Evolutionary conservation across 352 stramenopile genomes (phyloP).

Genomic region (Phytophthora ohioensis): DNA sequence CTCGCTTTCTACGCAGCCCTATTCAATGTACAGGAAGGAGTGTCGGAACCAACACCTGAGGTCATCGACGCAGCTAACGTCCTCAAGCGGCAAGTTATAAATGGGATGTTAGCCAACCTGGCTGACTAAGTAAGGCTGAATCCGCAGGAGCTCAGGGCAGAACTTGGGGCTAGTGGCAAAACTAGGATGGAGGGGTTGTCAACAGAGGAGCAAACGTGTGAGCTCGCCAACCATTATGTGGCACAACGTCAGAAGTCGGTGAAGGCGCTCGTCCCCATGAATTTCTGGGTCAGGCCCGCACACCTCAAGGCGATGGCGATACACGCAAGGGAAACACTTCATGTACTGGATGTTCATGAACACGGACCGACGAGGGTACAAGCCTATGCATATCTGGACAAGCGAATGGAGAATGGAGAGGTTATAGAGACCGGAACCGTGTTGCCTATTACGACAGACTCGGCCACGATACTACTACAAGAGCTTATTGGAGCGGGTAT

Average conservation of each 20-base stretch:
- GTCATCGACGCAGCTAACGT: not conserved
- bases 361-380: not conserved
- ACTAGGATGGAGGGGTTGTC: not conserved
- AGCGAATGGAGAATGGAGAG: not conserved
- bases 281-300: not conserved
- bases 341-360: not conserved
- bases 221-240: not conserved
- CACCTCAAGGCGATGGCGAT: slow-evolving; percentile 11
- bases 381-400: not conserved
- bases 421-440: not conserved
- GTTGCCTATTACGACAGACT: not conserved
- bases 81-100: slow-evolving; percentile 1
- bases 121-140: not conserved
- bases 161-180: not conserved
- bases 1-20: not conserved
- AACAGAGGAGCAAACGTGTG: not conserved
- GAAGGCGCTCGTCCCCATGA: not conserved
- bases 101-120: slow-evolving; percentile 5
- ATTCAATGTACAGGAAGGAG: not conserved
- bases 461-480: not conserved
- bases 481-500: not conserved
- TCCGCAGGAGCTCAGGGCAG: not conserved
- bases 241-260: not conserved
- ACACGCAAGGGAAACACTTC: not conserved
- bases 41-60: not conserved